These are phyloP conservation scores for Kurtzmaniella natalensis DNA, from an alignment of 1,139 yeast genomes.

Conservation along the genomic window DNA sequence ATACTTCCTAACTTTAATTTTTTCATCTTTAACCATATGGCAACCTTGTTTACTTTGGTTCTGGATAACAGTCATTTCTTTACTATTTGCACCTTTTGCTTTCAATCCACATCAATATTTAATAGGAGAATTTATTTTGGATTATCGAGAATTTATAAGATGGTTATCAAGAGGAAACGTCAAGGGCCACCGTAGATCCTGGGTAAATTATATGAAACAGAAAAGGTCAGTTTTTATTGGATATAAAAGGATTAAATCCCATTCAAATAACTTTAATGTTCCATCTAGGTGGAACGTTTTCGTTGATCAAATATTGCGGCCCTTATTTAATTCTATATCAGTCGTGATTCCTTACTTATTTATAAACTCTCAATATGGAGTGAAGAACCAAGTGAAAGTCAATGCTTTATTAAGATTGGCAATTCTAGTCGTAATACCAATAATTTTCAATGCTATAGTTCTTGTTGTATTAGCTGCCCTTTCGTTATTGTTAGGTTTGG, in stretches of 20 bases:
- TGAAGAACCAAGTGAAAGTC: constrained; percentile 39
- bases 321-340: constrained; percentile 38
- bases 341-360: constrained; percentile 60
- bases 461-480: constrained; percentile 41
- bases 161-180: constrained; percentile 72
- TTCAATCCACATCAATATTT: constrained; percentile 87
- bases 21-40: constrained; percentile 71
- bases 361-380: constrained; percentile 69
- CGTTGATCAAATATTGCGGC: constrained; percentile 49
- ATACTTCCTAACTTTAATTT: constrained; percentile 52
- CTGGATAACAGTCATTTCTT: constrained; percentile 68
- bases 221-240: constrained; percentile 67
- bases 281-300: constrained; percentile 50
- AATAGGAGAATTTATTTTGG: constrained; percentile 63
- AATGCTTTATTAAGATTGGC: constrained; percentile 52
- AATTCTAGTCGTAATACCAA: constrained; percentile 51
- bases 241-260: constrained; percentile 37
- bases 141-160: constrained; percentile 57
- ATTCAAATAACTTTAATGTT: constrained; percentile 14
- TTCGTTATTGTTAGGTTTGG: constrained; percentile 36
- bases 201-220: constrained; percentile 54
- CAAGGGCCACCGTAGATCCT: constrained; percentile 45
- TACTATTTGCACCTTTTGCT: constrained; percentile 73
- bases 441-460: constrained; percentile 41
- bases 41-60: constrained; percentile 78